These are phyloP conservation scores for Suillus luteus DNA, from an alignment of 768 basidiomycete genomes.

Conservation along the genomic window DNA sequence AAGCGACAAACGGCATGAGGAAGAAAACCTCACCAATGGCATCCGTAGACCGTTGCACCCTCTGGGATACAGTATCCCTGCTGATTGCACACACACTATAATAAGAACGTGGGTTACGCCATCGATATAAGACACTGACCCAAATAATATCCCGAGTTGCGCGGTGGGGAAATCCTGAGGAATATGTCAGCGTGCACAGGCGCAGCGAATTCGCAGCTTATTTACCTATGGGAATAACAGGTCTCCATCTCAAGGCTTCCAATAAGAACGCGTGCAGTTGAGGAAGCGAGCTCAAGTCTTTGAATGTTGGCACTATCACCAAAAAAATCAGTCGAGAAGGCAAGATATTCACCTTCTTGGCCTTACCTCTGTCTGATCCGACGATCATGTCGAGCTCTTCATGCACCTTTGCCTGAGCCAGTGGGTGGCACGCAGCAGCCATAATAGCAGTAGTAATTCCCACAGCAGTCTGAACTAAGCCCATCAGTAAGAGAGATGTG, in stretches of 20 bases:
- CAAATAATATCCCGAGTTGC: conserved; percentile 62
- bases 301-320: conserved; percentile 33
- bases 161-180: conserved; percentile 57
- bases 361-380: conserved; percentile 32
- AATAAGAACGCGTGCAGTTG: conserved; percentile 34
- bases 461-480: conserved; percentile 39
- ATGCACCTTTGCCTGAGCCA: conserved; percentile 47
- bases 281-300: conserved; percentile 29
- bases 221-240: conserved; percentile 24
- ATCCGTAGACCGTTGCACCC: conserved; percentile 24
- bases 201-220: not conserved
- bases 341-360: not conserved
- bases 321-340: not conserved
- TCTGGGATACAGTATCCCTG: conserved; percentile 26
- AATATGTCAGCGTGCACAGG: conserved; percentile 15
- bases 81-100: conserved; percentile 16
- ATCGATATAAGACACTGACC: conserved; percentile 16
- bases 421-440: conserved; percentile 51
- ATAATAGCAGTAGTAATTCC: conserved; percentile 52
- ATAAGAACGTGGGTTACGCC: conserved; percentile 23
- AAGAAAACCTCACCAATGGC: conserved; percentile 18
- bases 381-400: conserved; percentile 51
- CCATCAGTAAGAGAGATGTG: not conserved
- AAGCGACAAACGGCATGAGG: not conserved
- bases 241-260: conserved; percentile 37